A percentile compares a stretch with the other conserved stretches of the same genome.
phyloP scores from a whole-genome alignment of 2,329 filamentous ascomycete species.

The Clarireedia monteithiana region DNA sequence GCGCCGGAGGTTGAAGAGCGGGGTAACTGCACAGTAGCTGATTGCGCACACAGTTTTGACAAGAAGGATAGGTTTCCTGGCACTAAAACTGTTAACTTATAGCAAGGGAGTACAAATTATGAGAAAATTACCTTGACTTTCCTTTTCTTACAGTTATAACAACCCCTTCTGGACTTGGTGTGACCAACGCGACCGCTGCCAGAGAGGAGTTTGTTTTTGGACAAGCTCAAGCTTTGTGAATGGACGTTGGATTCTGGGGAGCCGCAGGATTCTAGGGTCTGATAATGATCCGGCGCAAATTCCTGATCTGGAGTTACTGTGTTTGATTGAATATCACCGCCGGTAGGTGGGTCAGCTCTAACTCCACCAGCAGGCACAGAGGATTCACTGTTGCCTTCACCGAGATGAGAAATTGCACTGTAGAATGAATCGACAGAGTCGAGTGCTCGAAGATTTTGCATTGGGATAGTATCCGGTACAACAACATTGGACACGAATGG shows the following conservation, averaged over 20 bases:
- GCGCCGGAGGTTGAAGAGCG: background rate
- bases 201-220: too few relatives aligned
- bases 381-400: background rate
- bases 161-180: conserved; percentile 2
- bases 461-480: background rate
- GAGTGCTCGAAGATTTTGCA: conserved; percentile 4
- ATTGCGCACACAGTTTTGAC: background rate
- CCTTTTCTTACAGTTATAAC: background rate
- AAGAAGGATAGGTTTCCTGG: background rate
- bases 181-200: background rate
- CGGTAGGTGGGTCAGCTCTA: background rate
- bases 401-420: conserved; percentile 4
- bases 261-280: too few relatives aligned
- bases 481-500: background rate
- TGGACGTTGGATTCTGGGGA: too few relatives aligned
- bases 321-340: background rate
- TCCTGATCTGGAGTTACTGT: too few relatives aligned
- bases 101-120: background rate
- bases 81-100: background rate
- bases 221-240: too few relatives aligned
- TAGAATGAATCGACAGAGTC: conserved; percentile 11
- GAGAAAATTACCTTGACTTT: background rate
- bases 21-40: background rate
- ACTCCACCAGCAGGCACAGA: background rate
- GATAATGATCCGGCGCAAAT: too few relatives aligned